These are phyloP conservation scores for Fusarium ambrosium DNA, from an alignment of 2,329 filamentous ascomycete genomes.

Conservation along the genomic window DNA sequence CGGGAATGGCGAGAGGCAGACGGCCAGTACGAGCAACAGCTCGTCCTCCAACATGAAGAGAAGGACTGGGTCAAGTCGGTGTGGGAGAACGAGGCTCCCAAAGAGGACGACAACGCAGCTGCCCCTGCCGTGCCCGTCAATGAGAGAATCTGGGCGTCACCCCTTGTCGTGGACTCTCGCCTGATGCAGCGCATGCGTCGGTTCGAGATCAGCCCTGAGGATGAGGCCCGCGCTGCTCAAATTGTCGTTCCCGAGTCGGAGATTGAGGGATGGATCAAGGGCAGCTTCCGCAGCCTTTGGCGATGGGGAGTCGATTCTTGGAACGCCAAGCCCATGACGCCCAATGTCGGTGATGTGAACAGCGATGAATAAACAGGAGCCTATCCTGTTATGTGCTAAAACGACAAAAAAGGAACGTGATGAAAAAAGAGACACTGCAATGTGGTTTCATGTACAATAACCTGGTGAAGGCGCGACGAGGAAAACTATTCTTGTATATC, in stretches of 20 bases:
- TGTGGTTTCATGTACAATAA: conserved; percentile 43
- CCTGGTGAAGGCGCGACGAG: conserved; percentile 21
- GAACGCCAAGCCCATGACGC: conserved; percentile 56
- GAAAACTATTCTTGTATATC: conserved; percentile 38
- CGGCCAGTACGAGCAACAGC: conserved; percentile 59
- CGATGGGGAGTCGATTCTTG: conserved; percentile 63
- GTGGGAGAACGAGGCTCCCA: conserved; percentile 67
- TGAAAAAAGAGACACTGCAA: background rate
- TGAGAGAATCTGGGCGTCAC: conserved; percentile 82
- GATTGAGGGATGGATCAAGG: conserved; percentile 77
- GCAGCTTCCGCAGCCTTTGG: conserved; percentile 66
- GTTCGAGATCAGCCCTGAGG: conserved; percentile 77
- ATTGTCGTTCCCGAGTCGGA: conserved; percentile 77
- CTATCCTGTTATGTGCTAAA: background rate
- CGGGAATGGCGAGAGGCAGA: conserved; percentile 64
- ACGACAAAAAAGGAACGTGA: background rate
- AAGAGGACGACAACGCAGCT: conserved; percentile 58
- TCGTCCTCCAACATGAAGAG: conserved; percentile 78
- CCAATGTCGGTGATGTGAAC: conserved; percentile 58
- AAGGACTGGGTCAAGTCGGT: conserved; percentile 87
- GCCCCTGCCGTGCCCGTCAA: conserved; percentile 58
- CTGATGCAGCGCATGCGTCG: conserved; percentile 84
- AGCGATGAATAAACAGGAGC: conserved; percentile 47
- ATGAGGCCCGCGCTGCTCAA: conserved; percentile 74
- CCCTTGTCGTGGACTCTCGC: conserved; percentile 81